These are phyloP conservation scores for Vigna angularis DNA, from an alignment of 306 rosid species.

Conservation along the genomic window DNA sequence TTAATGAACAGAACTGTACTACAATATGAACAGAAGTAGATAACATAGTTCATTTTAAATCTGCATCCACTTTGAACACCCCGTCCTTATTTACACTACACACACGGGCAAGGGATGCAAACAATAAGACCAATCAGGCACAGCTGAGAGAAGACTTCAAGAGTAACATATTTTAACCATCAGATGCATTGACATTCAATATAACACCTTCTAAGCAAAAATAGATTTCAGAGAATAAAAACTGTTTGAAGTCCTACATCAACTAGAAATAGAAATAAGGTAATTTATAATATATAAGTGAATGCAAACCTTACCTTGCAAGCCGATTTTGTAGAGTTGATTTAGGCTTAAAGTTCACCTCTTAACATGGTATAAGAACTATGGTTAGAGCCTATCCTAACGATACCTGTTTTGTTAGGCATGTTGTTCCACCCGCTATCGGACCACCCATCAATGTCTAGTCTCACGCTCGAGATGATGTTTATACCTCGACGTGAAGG, in stretches of 20 bases:
- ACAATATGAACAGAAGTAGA: not conserved
- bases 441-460: no score
- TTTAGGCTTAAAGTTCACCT: no score
- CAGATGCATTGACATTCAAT: not conserved
- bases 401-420: no score
- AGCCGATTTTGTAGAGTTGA: no score
- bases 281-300: no score
- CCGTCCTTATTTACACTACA: not conserved
- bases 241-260: not conserved
- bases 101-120: not conserved
- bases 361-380: no score
- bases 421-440: no score
- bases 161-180: not conserved
- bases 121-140: not conserved
- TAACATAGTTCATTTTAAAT: slow-evolving; percentile 2
- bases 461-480: no score
- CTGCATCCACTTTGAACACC: slow-evolving; percentile 14
- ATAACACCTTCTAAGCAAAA: not conserved
- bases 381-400: no score
- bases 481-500: no score
- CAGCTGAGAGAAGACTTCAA: not conserved
- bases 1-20: slow-evolving; percentile 27
- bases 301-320: no score
- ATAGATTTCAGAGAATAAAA: slow-evolving; percentile 2
- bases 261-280: no score